Percentiles rank a stretch among this genome's conserved stretches.
Evolutionary conservation across 2,329 filamentous ascomycete genomes (phyloP).

Genomic region (Penicillium verrucosum): DNA sequence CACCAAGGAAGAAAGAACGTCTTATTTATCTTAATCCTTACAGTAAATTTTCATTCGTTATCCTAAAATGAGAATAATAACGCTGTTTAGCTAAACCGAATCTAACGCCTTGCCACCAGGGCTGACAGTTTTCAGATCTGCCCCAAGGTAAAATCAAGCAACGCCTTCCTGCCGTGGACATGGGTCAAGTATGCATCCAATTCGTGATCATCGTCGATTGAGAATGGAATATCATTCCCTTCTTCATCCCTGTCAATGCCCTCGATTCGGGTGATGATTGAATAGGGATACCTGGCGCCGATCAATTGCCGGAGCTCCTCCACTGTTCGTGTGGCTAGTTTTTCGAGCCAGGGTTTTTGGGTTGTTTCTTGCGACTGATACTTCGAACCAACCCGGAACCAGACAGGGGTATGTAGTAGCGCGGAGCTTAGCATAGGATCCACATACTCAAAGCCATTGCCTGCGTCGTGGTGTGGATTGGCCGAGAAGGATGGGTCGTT

Average conservation of each 20-base stretch:
- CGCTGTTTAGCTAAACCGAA: not conserved
- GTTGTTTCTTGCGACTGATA: slow-evolving; percentile 51
- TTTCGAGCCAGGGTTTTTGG: slow-evolving; percentile 61
- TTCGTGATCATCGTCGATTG: slow-evolving; percentile 69
- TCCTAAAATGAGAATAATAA: not conserved
- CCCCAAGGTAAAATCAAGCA: slow-evolving; percentile 48
- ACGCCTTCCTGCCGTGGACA: slow-evolving; percentile 54
- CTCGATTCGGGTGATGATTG: slow-evolving; percentile 59
- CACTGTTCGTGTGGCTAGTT: slow-evolving; percentile 57
- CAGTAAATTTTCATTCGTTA: not conserved
- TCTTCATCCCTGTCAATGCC: slow-evolving; percentile 61
- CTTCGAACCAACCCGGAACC: slow-evolving; percentile 66
- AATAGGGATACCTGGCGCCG: slow-evolving; percentile 58
- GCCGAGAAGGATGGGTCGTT: slow-evolving; percentile 46
- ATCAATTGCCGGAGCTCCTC: slow-evolving; percentile 63
- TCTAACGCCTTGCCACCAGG: not conserved
- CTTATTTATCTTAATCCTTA: not conserved
- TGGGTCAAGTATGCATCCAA: slow-evolving; percentile 68
- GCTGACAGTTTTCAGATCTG: slow-evolving; percentile 17
- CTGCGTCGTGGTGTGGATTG: slow-evolving; percentile 34
- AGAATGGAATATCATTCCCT: slow-evolving; percentile 60
- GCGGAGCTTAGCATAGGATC: slow-evolving; percentile 35
- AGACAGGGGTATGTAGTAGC: slow-evolving; percentile 55
- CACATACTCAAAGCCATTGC: slow-evolving; percentile 34
- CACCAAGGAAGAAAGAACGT: not conserved